Conservation (phyloP, 805 yeast species). For the Wickerhamiella spandovensis region DNA sequence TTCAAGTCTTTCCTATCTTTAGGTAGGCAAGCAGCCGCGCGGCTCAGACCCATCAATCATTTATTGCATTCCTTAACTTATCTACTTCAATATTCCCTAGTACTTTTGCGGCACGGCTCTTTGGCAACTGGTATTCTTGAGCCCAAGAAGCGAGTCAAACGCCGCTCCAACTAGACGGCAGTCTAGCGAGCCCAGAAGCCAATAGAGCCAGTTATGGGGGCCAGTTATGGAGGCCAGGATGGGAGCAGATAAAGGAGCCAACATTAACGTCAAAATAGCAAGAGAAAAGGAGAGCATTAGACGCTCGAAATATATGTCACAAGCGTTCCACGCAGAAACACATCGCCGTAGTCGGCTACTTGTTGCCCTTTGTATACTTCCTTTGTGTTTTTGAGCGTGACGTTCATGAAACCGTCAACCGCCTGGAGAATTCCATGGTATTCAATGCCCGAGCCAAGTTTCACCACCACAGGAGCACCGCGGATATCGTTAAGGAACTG, state of each 20-base stretch:
- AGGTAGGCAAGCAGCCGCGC: no score
- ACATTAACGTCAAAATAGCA: no score
- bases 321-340: slow-evolving; percentile 76
- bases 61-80: background rate
- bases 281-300: slow-evolving; percentile 4
- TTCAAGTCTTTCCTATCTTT: no score
- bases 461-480: slow-evolving; percentile 70
- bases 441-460: slow-evolving; percentile 74
- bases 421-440: slow-evolving; percentile 70
- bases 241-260: no score
- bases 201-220: no score
- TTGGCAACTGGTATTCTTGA: no score
- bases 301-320: slow-evolving; percentile 24
- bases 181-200: no score
- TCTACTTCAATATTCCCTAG: no score
- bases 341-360: slow-evolving; percentile 54
- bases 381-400: slow-evolving; percentile 65
- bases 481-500: slow-evolving; percentile 61
- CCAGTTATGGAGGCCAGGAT: no score
- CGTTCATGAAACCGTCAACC: slow-evolving; percentile 94
- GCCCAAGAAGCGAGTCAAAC: no score
- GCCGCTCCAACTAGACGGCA: no score
- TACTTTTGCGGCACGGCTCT: no score
- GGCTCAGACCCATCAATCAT: background rate
- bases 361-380: slow-evolving; percentile 44